Conservation (phyloP, 305 asterid genomes). For the Solanum chacoense region DNA sequence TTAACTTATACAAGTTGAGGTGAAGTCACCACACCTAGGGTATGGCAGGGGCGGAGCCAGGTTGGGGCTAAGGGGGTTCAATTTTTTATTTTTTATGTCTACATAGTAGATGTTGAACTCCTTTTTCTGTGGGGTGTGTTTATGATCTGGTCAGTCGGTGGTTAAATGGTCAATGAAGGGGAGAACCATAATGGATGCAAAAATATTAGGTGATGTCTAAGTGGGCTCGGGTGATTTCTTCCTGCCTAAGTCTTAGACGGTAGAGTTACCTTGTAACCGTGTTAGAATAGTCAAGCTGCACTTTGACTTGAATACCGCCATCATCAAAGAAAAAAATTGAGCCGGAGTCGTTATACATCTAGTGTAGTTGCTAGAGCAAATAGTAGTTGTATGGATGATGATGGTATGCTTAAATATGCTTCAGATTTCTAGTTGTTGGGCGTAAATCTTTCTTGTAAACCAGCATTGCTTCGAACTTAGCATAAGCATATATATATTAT, state of each 20-base stretch:
- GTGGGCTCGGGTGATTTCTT: neutral
- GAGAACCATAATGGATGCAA: neutral
- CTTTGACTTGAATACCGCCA: neutral
- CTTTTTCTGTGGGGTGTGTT: neutral
- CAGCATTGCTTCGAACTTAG: neutral
- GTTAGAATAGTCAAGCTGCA: neutral
- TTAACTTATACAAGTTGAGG: neutral
- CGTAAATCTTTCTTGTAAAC: neutral
- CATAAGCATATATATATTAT: neutral
- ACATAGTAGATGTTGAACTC: neutral
- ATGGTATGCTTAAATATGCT: neutral
- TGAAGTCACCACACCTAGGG: neutral
- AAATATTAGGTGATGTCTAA: neutral
- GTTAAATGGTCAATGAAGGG: neutral
- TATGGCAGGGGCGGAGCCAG: neutral
- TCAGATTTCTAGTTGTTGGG: neutral
- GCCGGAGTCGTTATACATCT: neutral
- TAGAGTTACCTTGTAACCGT: too few species aligned
- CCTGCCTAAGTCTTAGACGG: neutral
- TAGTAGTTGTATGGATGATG: neutral
- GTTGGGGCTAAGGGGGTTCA: neutral
- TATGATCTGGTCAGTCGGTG: neutral
- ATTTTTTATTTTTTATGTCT: neutral
- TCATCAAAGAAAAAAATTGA: neutral
- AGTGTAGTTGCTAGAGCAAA: neutral